phyloP scores from a whole-genome alignment of 441 rosid genomes.

The Erodium texanum region DNA sequence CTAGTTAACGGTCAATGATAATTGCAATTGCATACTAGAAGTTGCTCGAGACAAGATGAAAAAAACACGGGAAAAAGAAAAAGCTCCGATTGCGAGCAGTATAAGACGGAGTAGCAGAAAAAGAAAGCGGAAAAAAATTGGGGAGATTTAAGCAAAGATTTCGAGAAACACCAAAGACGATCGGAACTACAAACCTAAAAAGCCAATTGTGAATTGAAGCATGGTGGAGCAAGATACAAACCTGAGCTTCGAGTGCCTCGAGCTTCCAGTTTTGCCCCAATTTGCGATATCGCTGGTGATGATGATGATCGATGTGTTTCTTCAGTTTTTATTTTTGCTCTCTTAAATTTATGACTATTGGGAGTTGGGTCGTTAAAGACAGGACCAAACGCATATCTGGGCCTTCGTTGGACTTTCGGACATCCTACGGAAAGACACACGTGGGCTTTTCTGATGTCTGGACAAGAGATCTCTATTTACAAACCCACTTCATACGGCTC shows the following conservation, averaged over 20 bases:
- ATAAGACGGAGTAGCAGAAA: not conserved
- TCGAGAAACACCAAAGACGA: slow-evolving; percentile 2
- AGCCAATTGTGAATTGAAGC: not conserved
- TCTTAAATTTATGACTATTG: not conserved
- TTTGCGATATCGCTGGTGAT: not conserved
- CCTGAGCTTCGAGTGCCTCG: slow-evolving; percentile 7
- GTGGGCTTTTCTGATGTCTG: slow-evolving; percentile 1
- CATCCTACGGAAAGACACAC: not conserved
- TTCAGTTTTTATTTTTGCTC: not conserved
- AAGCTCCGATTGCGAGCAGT: not conserved
- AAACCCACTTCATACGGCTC: no score
- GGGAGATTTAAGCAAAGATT: slow-evolving; percentile 1
- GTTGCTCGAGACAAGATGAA: not conserved
- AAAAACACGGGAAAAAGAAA: not conserved
- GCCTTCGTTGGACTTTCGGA: not conserved
- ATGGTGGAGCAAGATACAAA: not conserved
- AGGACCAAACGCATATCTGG: not conserved
- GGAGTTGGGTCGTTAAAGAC: not conserved
- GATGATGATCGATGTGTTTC: not conserved
- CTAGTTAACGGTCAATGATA: not conserved
- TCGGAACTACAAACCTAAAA: not conserved
- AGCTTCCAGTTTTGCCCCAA: slow-evolving; percentile 2
- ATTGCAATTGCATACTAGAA: not conserved
- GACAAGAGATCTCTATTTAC: no score
- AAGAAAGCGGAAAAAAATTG: not conserved